Base-by-base conservation (phyloP, 2,329 filamentous ascomycete species). In the Penicillium corylophilum region DNA sequence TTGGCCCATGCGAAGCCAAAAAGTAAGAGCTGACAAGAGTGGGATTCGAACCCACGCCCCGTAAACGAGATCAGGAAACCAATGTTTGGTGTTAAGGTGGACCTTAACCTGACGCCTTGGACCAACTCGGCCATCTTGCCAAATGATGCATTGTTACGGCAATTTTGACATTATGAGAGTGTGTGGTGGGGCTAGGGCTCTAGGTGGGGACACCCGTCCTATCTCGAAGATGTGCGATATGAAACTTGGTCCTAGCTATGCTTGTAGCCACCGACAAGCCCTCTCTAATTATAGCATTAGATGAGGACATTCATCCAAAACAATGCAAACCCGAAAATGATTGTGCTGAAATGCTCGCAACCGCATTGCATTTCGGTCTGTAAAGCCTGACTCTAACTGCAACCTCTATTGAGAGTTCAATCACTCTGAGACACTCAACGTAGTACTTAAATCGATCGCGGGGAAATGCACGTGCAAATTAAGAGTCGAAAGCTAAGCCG, bases 51-150 rank as follows among this genome's bases (percentile, higher is more conserved):
- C 57, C 48, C 57, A 59, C 57, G 57, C 57, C 57, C 48, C 50
- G 46, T 53, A 50, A 53, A 38, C 46, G 50, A 59, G 57, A 59
- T 55, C 57, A 59, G 57, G 57, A 59, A 53, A 55, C 48, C 50
- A 40, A 22, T 38, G 31, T 35, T 35, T 38, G 47, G 29, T 46
- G 60, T 60, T 51, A 64, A 64, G 62, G 60, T 63, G 43, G 44
- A 62, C 63, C 63, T 65, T 65, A 65, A 65, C 63, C 63, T 65
- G 62, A 63, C 63, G 63, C 63, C 63, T 64, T 65, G 54, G 63
- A 65, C 63, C 63, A 65, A 65, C 63, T 65, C 63, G 63, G 63
- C 63, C 63, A 65, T 65, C 63, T 65, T 65, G 59, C 63, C 63
- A 54, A 23, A 23, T 7, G 23, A 41, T 23, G 15, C n/a, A 10